phyloP scores from a whole-genome alignment of 164 flowering plant species.

The Cinnamomum chago region DNA sequence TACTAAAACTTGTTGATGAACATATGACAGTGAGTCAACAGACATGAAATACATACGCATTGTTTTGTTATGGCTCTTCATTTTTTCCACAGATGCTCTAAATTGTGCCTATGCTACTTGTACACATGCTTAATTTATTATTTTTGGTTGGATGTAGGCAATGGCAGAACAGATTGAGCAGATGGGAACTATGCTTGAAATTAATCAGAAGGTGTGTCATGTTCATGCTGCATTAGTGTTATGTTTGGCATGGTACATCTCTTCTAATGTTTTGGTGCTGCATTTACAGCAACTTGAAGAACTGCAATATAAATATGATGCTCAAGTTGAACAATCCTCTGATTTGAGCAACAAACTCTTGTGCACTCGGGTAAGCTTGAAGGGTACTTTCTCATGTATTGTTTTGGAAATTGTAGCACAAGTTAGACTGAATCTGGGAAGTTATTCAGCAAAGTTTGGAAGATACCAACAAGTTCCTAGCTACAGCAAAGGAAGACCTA shows the following conservation, averaged over 20 bases:
- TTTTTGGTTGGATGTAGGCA: slow-evolving; percentile 38
- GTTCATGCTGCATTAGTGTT: background rate
- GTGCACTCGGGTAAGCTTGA: slow-evolving; percentile 52
- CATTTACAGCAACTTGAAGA: slow-evolving; percentile 68
- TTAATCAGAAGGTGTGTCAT: slow-evolving; percentile 62
- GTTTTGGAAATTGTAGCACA: background rate
- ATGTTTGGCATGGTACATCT: background rate
- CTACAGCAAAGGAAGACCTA: slow-evolving; percentile 56
- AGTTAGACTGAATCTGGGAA: background rate
- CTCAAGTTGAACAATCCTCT: slow-evolving; percentile 50
- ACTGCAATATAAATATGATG: slow-evolving; percentile 57
- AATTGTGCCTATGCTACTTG: background rate
- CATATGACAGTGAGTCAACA: no score
- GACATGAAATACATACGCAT: no score
- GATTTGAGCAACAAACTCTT: slow-evolving; percentile 62
- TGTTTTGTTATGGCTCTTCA: background rate
- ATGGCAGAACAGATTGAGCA: slow-evolving; percentile 97
- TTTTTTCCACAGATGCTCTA: background rate
- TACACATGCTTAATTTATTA: background rate
- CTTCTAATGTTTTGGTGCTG: background rate
- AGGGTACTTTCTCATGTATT: background rate
- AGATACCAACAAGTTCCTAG: slow-evolving; percentile 48
- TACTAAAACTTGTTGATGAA: no score
- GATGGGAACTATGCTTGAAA: slow-evolving; percentile 62
- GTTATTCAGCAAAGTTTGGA: slow-evolving; percentile 57